phyloP scores from a whole-genome alignment of 129 eudicot species.

The Logfia minima region DNA sequence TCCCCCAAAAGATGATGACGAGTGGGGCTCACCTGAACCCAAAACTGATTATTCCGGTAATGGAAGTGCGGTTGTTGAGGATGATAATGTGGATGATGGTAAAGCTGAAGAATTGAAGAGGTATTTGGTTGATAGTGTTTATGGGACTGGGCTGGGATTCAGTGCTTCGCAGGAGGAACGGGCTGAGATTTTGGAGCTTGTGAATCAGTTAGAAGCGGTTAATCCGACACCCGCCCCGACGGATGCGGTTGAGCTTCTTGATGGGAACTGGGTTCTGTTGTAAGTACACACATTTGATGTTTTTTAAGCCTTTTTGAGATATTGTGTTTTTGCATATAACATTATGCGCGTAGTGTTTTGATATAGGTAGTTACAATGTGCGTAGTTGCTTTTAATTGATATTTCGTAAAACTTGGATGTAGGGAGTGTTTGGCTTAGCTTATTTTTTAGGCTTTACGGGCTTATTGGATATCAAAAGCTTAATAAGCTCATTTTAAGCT shows the following conservation, averaged over 20 bases:
- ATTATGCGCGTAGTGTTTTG: too few relatives aligned
- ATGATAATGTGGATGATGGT: conserved; percentile 15
- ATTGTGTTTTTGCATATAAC: background rate
- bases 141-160: conserved; percentile 76
- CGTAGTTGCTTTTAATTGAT: too few relatives aligned
- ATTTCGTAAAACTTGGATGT: background rate
- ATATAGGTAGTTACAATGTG: background rate
- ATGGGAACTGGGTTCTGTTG: conserved; percentile 92
- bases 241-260: conserved; percentile 66
- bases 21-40: conserved; percentile 53
- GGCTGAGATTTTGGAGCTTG: conserved; percentile 82
- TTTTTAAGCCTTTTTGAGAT: background rate
- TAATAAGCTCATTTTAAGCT: background rate
- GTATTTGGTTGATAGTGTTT: conserved; percentile 80
- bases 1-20: conserved; percentile 74
- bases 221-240: conserved; percentile 79
- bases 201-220: conserved; percentile 65
- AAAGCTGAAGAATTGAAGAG: conserved; percentile 59
- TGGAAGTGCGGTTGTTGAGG: conserved; percentile 29
- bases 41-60: conserved; percentile 27
- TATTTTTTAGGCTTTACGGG: background rate
- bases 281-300: conserved; percentile 38
- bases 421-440: background rate
- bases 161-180: conserved; percentile 75
- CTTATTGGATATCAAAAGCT: background rate